These are phyloP conservation scores for Syncephalastrum monosporum DNA, from an alignment of 371 early-diverging fungal species.

Conservation along the genomic window DNA sequence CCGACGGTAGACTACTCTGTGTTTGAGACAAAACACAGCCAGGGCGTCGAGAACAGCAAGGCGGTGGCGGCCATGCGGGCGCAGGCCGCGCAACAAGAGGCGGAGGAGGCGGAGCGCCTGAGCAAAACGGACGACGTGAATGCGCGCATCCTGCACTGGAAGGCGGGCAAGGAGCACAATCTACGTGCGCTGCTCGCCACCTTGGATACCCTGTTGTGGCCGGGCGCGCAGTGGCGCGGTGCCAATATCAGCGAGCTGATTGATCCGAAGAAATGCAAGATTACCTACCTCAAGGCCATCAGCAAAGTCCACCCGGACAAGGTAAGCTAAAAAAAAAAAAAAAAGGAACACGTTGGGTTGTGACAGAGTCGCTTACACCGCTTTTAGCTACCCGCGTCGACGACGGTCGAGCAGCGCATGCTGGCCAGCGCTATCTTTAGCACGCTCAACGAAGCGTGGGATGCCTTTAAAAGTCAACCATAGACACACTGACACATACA, in stretches of 20 bases:
- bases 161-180: slow-evolving; percentile 84
- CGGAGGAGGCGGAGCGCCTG: slow-evolving; percentile 78
- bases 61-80: slow-evolving; percentile 72
- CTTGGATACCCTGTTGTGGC: slow-evolving; percentile 80
- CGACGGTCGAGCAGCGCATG: slow-evolving; percentile 80
- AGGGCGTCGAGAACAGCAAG: slow-evolving; percentile 45
- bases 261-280: slow-evolving; percentile 83
- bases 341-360: too few species aligned
- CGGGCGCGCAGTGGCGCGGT: slow-evolving; percentile 70
- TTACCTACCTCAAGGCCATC: slow-evolving; percentile 91
- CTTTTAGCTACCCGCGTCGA: slow-evolving; percentile 46
- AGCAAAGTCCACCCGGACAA: slow-evolving; percentile 96
- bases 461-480: slow-evolving; percentile 74
- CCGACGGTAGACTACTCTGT: slow-evolving; percentile 15
- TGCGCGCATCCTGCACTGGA: slow-evolving; percentile 69
- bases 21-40: slow-evolving; percentile 12
- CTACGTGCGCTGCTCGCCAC: slow-evolving; percentile 86
- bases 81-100: slow-evolving; percentile 66
- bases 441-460: slow-evolving; percentile 94
- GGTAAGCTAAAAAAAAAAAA: slow-evolving; percentile 37
- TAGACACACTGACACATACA: too few species aligned
- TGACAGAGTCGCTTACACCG: too few species aligned
- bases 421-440: slow-evolving; percentile 88
- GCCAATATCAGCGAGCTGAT: slow-evolving; percentile 84
- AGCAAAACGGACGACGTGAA: slow-evolving; percentile 81